Conservation (phyloP, 2,329 filamentous ascomycete genomes). For the Claviceps maximensis region DNA sequence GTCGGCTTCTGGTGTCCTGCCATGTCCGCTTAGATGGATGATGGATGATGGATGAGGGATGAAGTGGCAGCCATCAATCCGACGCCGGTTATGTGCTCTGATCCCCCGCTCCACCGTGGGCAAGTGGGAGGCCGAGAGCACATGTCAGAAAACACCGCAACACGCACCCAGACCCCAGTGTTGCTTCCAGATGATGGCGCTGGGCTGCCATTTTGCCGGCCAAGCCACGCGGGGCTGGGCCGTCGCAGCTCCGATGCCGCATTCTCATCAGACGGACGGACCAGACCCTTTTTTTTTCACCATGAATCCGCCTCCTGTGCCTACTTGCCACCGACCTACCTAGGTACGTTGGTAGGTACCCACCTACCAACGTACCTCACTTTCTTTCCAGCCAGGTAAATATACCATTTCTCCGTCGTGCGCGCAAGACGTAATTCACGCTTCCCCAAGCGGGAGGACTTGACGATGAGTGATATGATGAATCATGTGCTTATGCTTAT, state of each 20-base stretch:
- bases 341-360: no score
- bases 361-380: background rate
- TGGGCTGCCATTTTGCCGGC: background rate
- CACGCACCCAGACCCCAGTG: background rate
- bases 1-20: background rate
- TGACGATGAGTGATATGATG: background rate
- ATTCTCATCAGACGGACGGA: background rate
- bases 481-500: background rate
- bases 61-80: background rate
- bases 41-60: background rate
- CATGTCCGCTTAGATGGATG: background rate
- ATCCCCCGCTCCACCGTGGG: background rate
- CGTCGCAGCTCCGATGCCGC: constrained; percentile 4
- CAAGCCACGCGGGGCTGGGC: background rate
- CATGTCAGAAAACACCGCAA: constrained; percentile 14
- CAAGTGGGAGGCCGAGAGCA: constrained; percentile 5
- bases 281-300: background rate
- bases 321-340: no score
- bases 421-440: no score
- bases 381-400: background rate
- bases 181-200: background rate
- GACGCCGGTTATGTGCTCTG: background rate
- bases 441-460: background rate
- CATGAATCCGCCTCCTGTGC: background rate
- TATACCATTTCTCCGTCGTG: no score